Base-by-base conservation (phyloP, 371 early-diverging fungal species). In the Syncephalastrum contaminatum region DNA sequence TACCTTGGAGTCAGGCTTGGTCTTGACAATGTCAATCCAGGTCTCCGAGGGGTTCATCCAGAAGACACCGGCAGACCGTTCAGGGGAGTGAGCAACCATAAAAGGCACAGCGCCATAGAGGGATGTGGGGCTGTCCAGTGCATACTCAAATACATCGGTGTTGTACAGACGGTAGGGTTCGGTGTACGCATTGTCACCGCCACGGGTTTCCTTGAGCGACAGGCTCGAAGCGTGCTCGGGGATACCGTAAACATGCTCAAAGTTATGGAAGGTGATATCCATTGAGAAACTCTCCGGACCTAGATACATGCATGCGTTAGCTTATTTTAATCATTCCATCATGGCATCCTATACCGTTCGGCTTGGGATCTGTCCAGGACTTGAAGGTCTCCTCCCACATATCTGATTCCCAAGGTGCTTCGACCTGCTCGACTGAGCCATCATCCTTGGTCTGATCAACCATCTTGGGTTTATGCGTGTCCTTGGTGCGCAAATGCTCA, bases 131-230 rank as follows among this genome's bases (percentile, higher is more conserved):
- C 81, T 91, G 75, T 99, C 94, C 30, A 90, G 54, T 27, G 90
- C 90, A 76, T 95, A 94, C 69, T 99, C 98, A 70, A 98, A 98
- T 15, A 98, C 98, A 66, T 99, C 99, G 45, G 97, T 81, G 67
- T 99, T 99, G 76, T 96, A 99, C 20, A 98, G 80, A n/a, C 99
- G 85, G 70, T 96, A 97, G 13, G 97, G 98, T 25, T 97, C 96
- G 5, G 72, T 71, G 68, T 97, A 96, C 1, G 83, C 79, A 20
- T 84, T 84, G 19, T 80, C 85, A 18, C 74, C 75, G 13, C 96
- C 96, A 21, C 84, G 78, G 5, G 97, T 97, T 18, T 89, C 77
- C 63, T 91, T 92, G 30, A 98, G 81, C 3, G 90, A 83, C 58
- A 93, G 83, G 24, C 84, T 75, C 19, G 94, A 67, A 2, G 97